Evolutionary conservation across 2,329 filamentous ascomycete species (phyloP), one percentile per base, ranked within the genome.

Genomic region (Cercospora sesami): DNA sequence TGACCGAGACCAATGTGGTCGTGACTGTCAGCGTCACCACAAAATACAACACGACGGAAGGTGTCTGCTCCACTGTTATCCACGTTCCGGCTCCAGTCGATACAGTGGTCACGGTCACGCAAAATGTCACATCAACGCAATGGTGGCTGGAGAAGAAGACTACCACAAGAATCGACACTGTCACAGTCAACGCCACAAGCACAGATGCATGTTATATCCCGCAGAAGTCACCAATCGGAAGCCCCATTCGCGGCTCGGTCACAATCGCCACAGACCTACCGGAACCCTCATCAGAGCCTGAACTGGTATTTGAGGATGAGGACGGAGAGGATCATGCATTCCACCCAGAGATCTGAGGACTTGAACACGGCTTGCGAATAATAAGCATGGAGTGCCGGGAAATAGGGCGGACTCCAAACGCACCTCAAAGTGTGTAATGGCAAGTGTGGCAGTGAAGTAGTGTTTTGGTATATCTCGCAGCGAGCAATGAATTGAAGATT

Each of bases 111-210:
- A 58, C 55, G 16, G 55, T 58, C 28, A 36, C 28, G 16, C 55
- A 58, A 7, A 58, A 58, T 21, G 55, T 58, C n/a, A 58, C 55
- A 10, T 58, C 55, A 10, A 58, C 55, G 31, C 55, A 58, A 23
- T 58, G 55, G 55, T 58, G 55, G 55, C n/a, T 58, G 28, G 55
- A 58, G 23, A 16, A 16, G 21, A 23, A 16, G 48, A 53, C 48
- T 0, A 53, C 1, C 12, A 23, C 23, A 1, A 28, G 48, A 14
- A 28, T 5, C 1, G 48, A 53, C 1, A 23, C 23, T 6, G 6
- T 53, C 5, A 53, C 48, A 4, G 48, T 53, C 5, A 53, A 53
- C 14, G 48, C 48, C 48, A 53, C 48, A 3, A 53, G 48, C 48
- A 53, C 48, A 53, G 48, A 53, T 53, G 48, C 48, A 6, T 53